Evolutionary conservation across 2,329 filamentous ascomycete species (phyloP).

Genomic region (Monosporascus sp.): DNA sequence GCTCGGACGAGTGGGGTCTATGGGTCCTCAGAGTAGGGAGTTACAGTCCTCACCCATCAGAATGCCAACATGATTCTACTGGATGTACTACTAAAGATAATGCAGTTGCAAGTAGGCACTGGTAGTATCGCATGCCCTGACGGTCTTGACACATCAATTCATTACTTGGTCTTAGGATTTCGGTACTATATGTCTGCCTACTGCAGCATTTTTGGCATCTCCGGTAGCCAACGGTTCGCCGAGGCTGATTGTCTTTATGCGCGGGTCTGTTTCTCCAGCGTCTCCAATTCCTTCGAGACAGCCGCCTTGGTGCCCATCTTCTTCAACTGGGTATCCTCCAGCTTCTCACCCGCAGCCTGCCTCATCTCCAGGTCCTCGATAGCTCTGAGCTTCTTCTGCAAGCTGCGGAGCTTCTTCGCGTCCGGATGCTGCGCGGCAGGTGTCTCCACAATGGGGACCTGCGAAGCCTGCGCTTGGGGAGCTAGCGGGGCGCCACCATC

Average conservation of each 20-base stretch:
- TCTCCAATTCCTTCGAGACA: slow-evolving; percentile 78
- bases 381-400: slow-evolving; percentile 95
- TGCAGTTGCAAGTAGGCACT: too few species aligned
- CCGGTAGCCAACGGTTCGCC: too few species aligned
- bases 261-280: slow-evolving; percentile 37
- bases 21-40: too few species aligned
- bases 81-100: too few species aligned
- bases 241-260: not conserved
- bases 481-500: slow-evolving; percentile 18
- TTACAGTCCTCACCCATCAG: too few species aligned
- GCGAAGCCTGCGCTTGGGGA: slow-evolving; percentile 25
- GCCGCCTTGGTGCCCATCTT: slow-evolving; percentile 88
- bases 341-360: slow-evolving; percentile 86
- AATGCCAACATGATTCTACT: too few species aligned
- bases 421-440: slow-evolving; percentile 57
- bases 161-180: too few species aligned
- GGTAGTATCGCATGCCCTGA: too few species aligned
- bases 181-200: too few species aligned
- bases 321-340: slow-evolving; percentile 97
- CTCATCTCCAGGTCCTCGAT: slow-evolving; percentile 99
- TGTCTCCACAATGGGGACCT: slow-evolving; percentile 41
- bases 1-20: too few species aligned
- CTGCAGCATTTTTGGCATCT: too few species aligned
- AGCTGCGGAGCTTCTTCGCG: slow-evolving; percentile 88
- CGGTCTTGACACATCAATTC: too few species aligned